These are phyloP conservation scores for Tulasnella sp. DNA, from an alignment of 768 basidiomycete genomes.

Conservation along the genomic window DNA sequence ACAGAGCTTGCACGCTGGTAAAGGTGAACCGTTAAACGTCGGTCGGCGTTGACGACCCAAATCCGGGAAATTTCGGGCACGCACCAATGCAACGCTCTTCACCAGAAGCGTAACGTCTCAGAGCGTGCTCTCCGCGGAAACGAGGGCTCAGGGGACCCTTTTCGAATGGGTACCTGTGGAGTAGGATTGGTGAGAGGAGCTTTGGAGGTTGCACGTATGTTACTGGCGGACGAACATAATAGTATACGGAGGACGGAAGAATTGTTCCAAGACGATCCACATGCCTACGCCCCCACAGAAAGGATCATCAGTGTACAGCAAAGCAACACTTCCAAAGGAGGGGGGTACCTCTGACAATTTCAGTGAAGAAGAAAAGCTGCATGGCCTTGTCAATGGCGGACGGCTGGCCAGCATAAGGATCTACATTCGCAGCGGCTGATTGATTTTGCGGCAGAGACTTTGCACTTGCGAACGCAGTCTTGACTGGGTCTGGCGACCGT, in stretches of 20 bases:
- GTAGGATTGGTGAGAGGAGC: conserved; percentile 25
- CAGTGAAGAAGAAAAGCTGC: conserved; percentile 97
- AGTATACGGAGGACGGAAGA: conserved; percentile 94
- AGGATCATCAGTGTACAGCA: background rate
- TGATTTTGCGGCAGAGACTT: conserved; percentile 20
- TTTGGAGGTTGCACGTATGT: background rate
- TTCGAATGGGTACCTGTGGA: conserved; percentile 82
- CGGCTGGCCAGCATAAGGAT: conserved; percentile 74
- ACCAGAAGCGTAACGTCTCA: conserved; percentile 93
- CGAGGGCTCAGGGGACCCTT: conserved; percentile 97
- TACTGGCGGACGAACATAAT: conserved; percentile 52
- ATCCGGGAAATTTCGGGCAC: conserved; percentile 35
- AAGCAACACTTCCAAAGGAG: too few species aligned
- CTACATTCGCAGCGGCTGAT: conserved; percentile 32
- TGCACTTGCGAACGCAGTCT: conserved; percentile 13
- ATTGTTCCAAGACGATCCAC: conserved; percentile 93
- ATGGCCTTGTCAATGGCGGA: conserved; percentile 95
- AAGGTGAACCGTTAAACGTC: background rate
- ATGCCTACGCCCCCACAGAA: conserved; percentile 58
- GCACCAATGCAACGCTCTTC: conserved; percentile 98
- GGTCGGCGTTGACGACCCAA: conserved; percentile 8
- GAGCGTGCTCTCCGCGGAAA: conserved; percentile 96
- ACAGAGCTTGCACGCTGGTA: conserved; percentile 91
- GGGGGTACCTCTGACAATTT: conserved; percentile 92
- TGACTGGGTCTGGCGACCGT: conserved; percentile 24